These are phyloP conservation scores for Metahyphopichia silvanorum DNA, from an alignment of 805 yeast species.

Conservation along the genomic window DNA sequence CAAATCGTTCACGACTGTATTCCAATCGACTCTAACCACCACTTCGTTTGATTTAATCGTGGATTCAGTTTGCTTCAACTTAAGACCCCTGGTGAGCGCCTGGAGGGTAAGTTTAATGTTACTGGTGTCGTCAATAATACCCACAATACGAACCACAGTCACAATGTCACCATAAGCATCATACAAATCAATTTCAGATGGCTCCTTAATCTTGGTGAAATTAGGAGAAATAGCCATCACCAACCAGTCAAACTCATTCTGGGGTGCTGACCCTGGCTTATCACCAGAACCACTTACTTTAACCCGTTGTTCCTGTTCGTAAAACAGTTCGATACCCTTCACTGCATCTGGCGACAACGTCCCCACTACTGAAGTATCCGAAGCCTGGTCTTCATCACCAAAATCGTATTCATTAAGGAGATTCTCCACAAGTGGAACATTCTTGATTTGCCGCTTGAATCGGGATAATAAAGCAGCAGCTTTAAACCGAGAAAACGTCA, in stretches of 20 bases:
- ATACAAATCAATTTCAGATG: constrained; percentile 7
- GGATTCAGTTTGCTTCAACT: constrained; percentile 1
- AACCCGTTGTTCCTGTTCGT: constrained; percentile 10
- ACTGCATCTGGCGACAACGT: constrained; percentile 27
- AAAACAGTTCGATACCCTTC: constrained; percentile 25
- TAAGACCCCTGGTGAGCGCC: constrained; percentile 45
- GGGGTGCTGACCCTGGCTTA: constrained; percentile 3
- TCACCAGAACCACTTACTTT: constrained; percentile 4
- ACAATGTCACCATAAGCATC: constrained; percentile 18
- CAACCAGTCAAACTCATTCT: constrained; percentile 32
- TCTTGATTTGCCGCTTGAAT: constrained; percentile 27
- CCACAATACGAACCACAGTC: constrained; percentile 47
- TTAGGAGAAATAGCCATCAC: constrained; percentile 36
- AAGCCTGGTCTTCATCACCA: constrained; percentile 12
- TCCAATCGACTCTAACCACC: constrained; percentile 24
- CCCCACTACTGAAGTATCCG: constrained; percentile 12
- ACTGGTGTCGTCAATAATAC: constrained; percentile 42
- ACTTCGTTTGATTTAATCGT: constrained; percentile 20
- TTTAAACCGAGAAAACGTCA: constrained; percentile 45
- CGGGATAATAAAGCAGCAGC: constrained; percentile 47
- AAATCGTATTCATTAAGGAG: constrained; percentile 36
- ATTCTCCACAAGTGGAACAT: constrained; percentile 25
- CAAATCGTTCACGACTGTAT: constrained; percentile 13
- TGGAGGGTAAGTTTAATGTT: constrained; percentile 45
- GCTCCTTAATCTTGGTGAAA: constrained; percentile 25